phyloP scores from a whole-genome alignment of 352 stramenopile genomes.

The Pythium coloratum region DNA sequence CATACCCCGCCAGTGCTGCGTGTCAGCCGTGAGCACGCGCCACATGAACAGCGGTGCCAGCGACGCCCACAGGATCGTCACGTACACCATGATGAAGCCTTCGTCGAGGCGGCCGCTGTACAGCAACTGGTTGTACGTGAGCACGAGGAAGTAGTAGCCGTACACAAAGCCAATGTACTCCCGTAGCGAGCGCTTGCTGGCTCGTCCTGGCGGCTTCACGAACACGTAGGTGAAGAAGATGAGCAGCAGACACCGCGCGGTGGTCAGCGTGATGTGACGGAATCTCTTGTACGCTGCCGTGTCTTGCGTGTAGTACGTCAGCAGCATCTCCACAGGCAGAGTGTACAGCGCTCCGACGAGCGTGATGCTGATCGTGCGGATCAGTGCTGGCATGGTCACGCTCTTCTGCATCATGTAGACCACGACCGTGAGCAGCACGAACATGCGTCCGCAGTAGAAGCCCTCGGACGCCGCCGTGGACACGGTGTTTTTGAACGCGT shows the following conservation, averaged over 20 bases:
- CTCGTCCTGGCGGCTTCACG: constrained; percentile 19
- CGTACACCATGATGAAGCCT: constrained; percentile 19
- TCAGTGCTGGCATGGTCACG: constrained; percentile 47
- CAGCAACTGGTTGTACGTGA: constrained; percentile 22
- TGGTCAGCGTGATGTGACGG: constrained; percentile 11
- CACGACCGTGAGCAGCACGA: constrained; percentile 47
- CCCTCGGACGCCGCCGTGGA: constrained; percentile 27
- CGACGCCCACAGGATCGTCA: constrained; percentile 26
- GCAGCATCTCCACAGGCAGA: constrained; percentile 23
- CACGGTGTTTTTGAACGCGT: constrained; percentile 24
- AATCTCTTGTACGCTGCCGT: not conserved
- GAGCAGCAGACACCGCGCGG: constrained; percentile 9
- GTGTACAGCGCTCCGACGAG: constrained; percentile 41
- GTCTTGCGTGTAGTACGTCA: constrained; percentile 24
- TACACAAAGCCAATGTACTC: constrained; percentile 31
- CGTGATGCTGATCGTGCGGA: constrained; percentile 39
- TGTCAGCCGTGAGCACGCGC: constrained; percentile 38
- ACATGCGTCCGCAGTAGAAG: constrained; percentile 54
- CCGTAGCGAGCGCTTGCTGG: constrained; percentile 10
- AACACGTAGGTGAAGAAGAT: constrained; percentile 23
- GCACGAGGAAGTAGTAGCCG: constrained; percentile 17
- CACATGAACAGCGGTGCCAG: constrained; percentile 39
- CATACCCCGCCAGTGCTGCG: constrained; percentile 34
- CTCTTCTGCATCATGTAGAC: constrained; percentile 63
- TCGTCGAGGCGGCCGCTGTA: constrained; percentile 7